Evolutionary conservation across 2,329 filamentous ascomycete species (phyloP).

Genomic region (Verticillium albo-atrum): DNA sequence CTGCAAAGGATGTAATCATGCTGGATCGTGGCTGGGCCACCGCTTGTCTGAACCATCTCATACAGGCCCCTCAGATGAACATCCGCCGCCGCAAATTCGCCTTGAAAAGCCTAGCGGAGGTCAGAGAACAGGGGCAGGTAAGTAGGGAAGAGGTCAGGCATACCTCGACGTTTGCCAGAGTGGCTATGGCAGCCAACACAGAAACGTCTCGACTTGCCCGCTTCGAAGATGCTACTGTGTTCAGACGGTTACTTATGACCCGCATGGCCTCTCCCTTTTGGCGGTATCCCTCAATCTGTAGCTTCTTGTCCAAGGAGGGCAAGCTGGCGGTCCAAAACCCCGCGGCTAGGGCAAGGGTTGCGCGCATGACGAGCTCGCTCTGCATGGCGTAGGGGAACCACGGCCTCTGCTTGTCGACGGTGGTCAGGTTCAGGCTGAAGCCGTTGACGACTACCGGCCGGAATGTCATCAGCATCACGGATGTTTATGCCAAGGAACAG

Average conservation of each 20-base stretch:
- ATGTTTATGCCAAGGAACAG: neutral
- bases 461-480: neutral
- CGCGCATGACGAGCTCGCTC: conserved; percentile 11
- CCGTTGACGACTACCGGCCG: conserved; percentile 8
- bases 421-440: conserved; percentile 10
- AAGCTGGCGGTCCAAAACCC: conserved; percentile 8
- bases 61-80: conserved; percentile 10
- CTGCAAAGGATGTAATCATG: conserved; percentile 14
- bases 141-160: neutral
- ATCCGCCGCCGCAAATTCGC: conserved; percentile 10
- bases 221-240: neutral
- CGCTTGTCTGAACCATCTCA: conserved; percentile 8
- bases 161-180: conserved; percentile 10
- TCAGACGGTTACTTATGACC: conserved; percentile 6
- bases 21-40: conserved; percentile 8
- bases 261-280: conserved; percentile 13
- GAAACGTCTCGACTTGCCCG: conserved; percentile 4
- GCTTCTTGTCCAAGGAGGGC: conserved; percentile 6
- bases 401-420: conserved; percentile 8
- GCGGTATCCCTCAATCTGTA: conserved; percentile 8
- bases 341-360: conserved; percentile 10
- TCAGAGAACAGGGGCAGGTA: neutral
- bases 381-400: conserved; percentile 15
- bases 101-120: conserved; percentile 9
- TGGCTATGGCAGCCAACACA: conserved; percentile 8